Conservation (phyloP, 1,284 basidiomycete species). For the Singerocomus inundabilis region DNA sequence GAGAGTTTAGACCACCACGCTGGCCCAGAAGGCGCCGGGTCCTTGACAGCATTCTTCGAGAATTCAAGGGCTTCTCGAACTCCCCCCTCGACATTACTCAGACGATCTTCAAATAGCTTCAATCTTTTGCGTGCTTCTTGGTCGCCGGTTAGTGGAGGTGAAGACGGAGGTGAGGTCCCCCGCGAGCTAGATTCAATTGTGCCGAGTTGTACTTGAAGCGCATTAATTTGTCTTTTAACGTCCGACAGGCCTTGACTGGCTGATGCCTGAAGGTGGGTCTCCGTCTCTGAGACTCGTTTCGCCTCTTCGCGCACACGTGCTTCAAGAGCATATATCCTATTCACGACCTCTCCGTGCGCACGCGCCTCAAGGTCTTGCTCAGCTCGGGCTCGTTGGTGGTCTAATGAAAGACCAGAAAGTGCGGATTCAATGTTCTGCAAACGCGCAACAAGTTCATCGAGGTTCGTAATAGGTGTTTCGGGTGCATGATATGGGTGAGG, state of each 20-base stretch:
- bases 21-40: conserved; percentile 31
- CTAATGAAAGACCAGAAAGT: conserved; percentile 54
- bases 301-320: conserved; percentile 54
- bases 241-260: conserved; percentile 47
- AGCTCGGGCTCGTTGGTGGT: conserved; percentile 48
- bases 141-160: conserved; percentile 35
- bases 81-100: conserved; percentile 65
- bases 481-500: conserved; percentile 44
- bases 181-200: conserved; percentile 44
- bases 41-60: conserved; percentile 49
- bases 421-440: conserved; percentile 64
- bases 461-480: conserved; percentile 58
- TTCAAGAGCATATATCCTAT: conserved; percentile 55
- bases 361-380: conserved; percentile 52
- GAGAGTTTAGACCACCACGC: conserved; percentile 50
- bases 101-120: conserved; percentile 55
- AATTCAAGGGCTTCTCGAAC: conserved; percentile 70
- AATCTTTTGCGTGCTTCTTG: conserved; percentile 59
- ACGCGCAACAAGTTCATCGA: conserved; percentile 69
- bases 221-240: conserved; percentile 57
- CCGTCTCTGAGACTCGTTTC: conserved; percentile 51
- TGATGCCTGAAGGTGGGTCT: conserved; percentile 46
- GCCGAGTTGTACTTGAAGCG: conserved; percentile 48
- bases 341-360: conserved; percentile 48
- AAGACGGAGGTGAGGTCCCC: conserved; percentile 10